phyloP scores from a whole-genome alignment of 768 basidiomycete species.

The Mycena venus region DNA sequence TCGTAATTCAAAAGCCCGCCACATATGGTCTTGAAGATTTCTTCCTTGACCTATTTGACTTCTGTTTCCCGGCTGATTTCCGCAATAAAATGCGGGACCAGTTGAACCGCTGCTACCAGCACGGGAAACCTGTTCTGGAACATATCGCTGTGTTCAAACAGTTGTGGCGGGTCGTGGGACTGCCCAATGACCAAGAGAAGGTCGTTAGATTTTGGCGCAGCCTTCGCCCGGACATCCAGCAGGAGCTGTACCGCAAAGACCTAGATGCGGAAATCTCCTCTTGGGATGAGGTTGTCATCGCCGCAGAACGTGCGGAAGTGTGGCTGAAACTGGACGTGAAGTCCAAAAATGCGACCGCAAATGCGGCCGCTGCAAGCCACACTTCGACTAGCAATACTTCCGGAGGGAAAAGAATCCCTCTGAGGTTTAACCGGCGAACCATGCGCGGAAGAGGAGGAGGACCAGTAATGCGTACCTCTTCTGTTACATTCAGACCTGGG shows the following conservation, averaged over 20 bases:
- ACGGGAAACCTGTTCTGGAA: conserved; percentile 10
- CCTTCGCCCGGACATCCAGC: not conserved
- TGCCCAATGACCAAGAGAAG: conserved; percentile 1
- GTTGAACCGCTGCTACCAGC: not conserved
- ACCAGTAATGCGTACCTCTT: not conserved
- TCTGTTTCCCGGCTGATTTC: not conserved
- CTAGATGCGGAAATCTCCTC: not conserved
- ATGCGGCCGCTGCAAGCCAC: not conserved
- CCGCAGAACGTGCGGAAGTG: not conserved
- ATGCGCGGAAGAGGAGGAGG: conserved; percentile 1
- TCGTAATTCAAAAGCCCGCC: not conserved
- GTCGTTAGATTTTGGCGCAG: conserved; percentile 8
- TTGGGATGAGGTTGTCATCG: not conserved
- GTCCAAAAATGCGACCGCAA: not conserved
- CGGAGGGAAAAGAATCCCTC: not conserved
- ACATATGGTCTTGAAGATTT: not conserved
- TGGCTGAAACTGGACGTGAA: not conserved
- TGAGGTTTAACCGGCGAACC: not conserved
- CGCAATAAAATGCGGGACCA: not conserved
- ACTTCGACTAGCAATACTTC: not conserved
- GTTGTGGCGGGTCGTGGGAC: not conserved
- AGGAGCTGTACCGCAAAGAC: not conserved
- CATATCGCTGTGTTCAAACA: not conserved
- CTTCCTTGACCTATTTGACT: not conserved
- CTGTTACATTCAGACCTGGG: not conserved